These are phyloP conservation scores for Stachybotrys elegans DNA, from an alignment of 2,329 filamentous ascomycete species.

Conservation along the genomic window DNA sequence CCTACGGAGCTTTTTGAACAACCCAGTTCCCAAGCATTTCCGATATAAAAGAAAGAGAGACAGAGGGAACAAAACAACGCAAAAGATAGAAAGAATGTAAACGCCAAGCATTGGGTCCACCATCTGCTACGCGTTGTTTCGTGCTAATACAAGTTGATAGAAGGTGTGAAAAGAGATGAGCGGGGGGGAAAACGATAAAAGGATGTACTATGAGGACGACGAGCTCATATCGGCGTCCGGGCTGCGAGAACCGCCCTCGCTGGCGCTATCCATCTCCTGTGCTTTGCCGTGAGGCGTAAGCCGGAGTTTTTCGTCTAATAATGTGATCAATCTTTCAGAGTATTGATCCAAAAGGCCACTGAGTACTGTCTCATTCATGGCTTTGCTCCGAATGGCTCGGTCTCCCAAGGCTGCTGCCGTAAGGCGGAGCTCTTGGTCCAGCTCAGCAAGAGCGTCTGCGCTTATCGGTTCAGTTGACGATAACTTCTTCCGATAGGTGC, in stretches of 20 bases:
- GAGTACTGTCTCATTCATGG: slow-evolving; percentile 53
- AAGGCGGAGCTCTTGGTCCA: slow-evolving; percentile 60
- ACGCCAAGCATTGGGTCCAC: no score
- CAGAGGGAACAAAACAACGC: no score
- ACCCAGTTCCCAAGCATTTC: no score
- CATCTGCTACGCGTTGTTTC: no score
- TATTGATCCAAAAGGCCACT: slow-evolving; percentile 69
- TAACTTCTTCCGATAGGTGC: slow-evolving; percentile 60
- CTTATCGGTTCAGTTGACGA: slow-evolving; percentile 51
- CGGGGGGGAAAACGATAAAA: no score
- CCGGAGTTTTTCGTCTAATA: slow-evolving; percentile 68
- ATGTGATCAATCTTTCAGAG: slow-evolving; percentile 63
- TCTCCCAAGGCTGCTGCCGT: slow-evolving; percentile 58
- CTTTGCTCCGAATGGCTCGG: slow-evolving; percentile 47
- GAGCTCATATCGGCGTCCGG: slow-evolving; percentile 28
- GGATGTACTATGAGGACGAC: slow-evolving; percentile 22
- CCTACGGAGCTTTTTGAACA: no score
- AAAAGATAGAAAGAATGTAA: no score
- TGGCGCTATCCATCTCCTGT: slow-evolving; percentile 16
- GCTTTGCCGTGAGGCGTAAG: slow-evolving; percentile 33
- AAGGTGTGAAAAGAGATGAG: no score
- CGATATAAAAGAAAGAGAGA: no score
- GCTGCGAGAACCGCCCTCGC: slow-evolving; percentile 24
- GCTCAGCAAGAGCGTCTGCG: slow-evolving; percentile 53
- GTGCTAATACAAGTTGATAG: no score